phyloP scores from a whole-genome alignment of 257 asterid genomes.

The Petunia axillaris region DNA sequence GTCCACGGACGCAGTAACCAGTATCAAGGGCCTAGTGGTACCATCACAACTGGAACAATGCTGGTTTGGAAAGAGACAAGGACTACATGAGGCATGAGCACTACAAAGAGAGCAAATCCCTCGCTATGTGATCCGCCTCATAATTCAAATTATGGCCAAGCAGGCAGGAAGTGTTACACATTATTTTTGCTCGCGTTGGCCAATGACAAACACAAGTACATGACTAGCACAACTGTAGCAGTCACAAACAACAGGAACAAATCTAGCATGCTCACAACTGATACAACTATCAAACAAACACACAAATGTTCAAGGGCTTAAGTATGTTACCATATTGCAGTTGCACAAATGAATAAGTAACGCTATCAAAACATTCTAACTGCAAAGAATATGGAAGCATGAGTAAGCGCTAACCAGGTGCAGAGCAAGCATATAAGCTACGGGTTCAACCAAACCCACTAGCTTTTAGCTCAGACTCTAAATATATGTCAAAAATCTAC shows the following conservation, averaged over 20 bases:
- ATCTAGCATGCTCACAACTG: neutral
- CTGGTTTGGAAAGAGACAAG: slow-evolving; percentile 43
- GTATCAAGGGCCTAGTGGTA: slow-evolving; percentile 70
- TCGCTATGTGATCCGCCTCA: neutral
- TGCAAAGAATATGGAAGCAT: neutral
- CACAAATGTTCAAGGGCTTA: neutral
- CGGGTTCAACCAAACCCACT: too few relatives aligned
- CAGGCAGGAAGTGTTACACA: neutral
- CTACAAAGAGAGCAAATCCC: neutral
- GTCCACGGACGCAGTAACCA: slow-evolving; percentile 95
- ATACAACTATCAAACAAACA: neutral
- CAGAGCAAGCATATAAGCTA: too few relatives aligned
- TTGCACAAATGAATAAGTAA: neutral
- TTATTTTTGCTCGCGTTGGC: neutral
- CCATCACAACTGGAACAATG: slow-evolving; percentile 72
- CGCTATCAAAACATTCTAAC: neutral
- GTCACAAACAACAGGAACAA: neutral
- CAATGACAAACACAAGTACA: neutral
- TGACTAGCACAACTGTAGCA: slow-evolving; percentile 4
- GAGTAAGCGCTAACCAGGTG: neutral
- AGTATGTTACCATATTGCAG: neutral
- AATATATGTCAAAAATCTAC: too few relatives aligned
- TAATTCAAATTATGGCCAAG: slow-evolving; percentile 6
- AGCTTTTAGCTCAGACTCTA: too few relatives aligned
- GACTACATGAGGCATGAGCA: neutral